Evolutionary conservation across 495 filamentous ascomycete genomes (phyloP).

Genomic region (Neurospora sp.): DNA sequence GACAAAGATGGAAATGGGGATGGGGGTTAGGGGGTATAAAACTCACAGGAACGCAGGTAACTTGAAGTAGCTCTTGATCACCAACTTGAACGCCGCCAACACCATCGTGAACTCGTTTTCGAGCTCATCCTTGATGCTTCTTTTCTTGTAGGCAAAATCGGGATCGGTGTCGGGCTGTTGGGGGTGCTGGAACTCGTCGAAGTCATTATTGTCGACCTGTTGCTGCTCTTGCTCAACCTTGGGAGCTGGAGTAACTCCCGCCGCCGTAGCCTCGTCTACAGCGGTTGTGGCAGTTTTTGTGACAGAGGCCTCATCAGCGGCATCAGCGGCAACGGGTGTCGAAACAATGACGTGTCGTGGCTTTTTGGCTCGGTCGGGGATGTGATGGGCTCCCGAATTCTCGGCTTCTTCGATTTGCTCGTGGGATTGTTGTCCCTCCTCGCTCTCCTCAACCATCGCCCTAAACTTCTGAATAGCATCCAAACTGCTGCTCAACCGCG

Average conservation of each 20-base stretch:
- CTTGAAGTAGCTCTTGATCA: conserved; percentile 59
- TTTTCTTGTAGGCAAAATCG: background rate
- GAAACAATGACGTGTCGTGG: conserved; percentile 32
- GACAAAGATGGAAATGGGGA: background rate
- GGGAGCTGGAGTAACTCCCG: background rate
- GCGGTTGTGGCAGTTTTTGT: conserved; percentile 4
- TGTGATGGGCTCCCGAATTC: conserved; percentile 11
- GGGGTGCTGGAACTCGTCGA: conserved; percentile 2
- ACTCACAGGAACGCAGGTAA: conserved; percentile 67
- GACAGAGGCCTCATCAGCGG: conserved; percentile 1
- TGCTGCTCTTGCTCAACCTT: background rate
- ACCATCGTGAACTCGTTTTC: conserved; percentile 53
- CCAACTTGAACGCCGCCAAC: conserved; percentile 48
- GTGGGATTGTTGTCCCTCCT: conserved; percentile 19
- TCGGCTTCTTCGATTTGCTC: conserved; percentile 28
- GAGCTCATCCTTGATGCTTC: conserved; percentile 47
- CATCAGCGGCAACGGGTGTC: background rate
- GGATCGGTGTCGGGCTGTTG: conserved; percentile 1
- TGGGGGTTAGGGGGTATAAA: background rate
- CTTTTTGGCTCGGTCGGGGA: conserved; percentile 34
- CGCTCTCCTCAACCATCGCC: conserved; percentile 49
- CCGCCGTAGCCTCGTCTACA: background rate
- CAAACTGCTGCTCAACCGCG: conserved; percentile 70
- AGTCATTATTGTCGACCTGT: conserved; percentile 25
- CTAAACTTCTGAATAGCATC: conserved; percentile 66